Evolutionary conservation across 768 basidiomycete genomes (phyloP), one percentile per base, ranked within the genome.

Genomic region (Lyophyllum shimeji): DNA sequence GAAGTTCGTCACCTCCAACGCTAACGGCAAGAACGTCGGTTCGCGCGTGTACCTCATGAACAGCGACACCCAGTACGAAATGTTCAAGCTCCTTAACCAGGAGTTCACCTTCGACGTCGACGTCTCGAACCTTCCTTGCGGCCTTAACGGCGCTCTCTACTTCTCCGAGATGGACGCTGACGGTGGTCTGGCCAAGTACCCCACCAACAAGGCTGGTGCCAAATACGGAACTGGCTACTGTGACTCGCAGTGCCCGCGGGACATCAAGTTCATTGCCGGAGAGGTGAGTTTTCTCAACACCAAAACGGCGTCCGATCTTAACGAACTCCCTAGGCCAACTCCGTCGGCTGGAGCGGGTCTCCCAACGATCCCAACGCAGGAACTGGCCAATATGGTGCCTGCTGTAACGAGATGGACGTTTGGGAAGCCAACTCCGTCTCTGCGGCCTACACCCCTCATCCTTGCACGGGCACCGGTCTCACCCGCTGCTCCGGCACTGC

Each of bases 101-200:
- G 57, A 53, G 52, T 53, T 53, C 43, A 53, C 52, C 11, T 83
- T 84, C 71, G 81, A 82, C 68, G 82, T 84, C 63, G 81, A 83
- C 65, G 74, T 84, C 58, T 80, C 81, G 59, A 73, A 81, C 64
- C 76, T 84, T 49, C 76, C 76, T 25, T 83, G 82, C 63, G 83
- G 82, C 59, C 75, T 85, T 63, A 85, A 85, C 67, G 83, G 80
- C 61, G 83, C 83, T n/a, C 71, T 85, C 52, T 85, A 85, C 74
- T 82, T 85, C 69, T 70, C 74, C 48, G 75, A 80, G 68, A 85
- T 84, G 83, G 82, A 80, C 62, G 75, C 75, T 11, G 82, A 84
- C 60, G 83, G 83, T 69, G 83, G 83, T 33, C 64, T 68, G 43
- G 56, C 73, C 53, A 70, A 74, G 62, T 80, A 69, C 71, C 62